Evolutionary conservation across 23 red algal genomes (phyloP).

Genomic region (Gracilaria vermiculophylla): DNA sequence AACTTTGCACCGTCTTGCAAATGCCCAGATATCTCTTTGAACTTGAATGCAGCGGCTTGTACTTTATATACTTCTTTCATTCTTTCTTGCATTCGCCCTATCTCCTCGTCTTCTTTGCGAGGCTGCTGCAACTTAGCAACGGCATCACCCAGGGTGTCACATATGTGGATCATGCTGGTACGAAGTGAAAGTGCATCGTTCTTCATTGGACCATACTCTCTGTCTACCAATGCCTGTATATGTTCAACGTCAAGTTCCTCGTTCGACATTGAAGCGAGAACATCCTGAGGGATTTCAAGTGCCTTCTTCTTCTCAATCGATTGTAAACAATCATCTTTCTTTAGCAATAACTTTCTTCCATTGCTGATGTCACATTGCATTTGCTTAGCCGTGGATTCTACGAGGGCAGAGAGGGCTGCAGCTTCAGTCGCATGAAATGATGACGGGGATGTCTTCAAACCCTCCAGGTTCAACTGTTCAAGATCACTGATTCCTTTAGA

Average conservation of each 20-base stretch:
- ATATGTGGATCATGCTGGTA: background rate
- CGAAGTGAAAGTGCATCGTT: background rate
- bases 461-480: background rate
- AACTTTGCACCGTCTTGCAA: slow-evolving; percentile 36
- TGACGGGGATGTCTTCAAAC: background rate
- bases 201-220: slow-evolving; percentile 33
- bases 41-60: slow-evolving; percentile 48
- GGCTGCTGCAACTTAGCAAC: slow-evolving; percentile 3
- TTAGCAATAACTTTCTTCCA: background rate
- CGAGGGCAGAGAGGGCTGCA: background rate
- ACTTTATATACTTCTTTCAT: slow-evolving; percentile 54
- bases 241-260: slow-evolving; percentile 33
- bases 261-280: background rate
- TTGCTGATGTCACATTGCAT: slow-evolving; percentile 1
- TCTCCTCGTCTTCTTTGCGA: background rate
- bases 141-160: background rate
- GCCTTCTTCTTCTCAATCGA: slow-evolving; percentile 40
- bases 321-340: slow-evolving; percentile 42
- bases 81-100: background rate
- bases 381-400: slow-evolving; percentile 16
- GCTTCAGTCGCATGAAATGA: slow-evolving; percentile 14
- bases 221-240: slow-evolving; percentile 2
- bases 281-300: slow-evolving; percentile 1
- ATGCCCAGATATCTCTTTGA: slow-evolving; percentile 50
- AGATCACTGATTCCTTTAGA: slow-evolving; percentile 10